A percentile compares a stretch with the other conserved stretches of the same genome.
These are phyloP conservation scores for Cutaneotrichosporon sp. DNA, from an alignment of 1,284 basidiomycete species.

Conservation along the genomic window DNA sequence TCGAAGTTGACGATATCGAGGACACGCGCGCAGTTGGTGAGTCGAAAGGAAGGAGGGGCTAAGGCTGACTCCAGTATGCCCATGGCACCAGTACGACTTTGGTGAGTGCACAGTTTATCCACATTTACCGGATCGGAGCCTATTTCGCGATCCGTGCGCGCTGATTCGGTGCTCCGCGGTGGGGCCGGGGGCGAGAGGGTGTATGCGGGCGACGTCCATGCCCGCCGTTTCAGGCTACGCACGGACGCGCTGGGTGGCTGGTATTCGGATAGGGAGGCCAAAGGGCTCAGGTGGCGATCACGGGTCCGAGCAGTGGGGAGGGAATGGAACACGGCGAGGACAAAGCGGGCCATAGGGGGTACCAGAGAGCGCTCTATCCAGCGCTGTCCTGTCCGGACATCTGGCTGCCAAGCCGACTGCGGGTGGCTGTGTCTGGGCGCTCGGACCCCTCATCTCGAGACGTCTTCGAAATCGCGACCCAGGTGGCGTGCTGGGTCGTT, in stretches of 20 bases:
- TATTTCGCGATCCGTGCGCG: not conserved
- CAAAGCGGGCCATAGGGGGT: not conserved
- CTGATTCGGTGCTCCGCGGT: not conserved
- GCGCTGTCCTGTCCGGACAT: not conserved
- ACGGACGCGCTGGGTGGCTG: not conserved
- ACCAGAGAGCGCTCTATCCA: no score
- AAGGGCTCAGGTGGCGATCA: not conserved
- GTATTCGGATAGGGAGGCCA: not conserved
- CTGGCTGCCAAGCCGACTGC: not conserved
- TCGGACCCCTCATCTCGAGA: not conserved
- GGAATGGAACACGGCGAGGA: not conserved
- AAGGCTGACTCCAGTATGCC: constrained; percentile 63
- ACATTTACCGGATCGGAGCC: not conserved
- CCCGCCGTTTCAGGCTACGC: not conserved
- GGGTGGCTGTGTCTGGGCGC: not conserved
- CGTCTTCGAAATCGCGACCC: not conserved
- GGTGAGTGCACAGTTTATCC: constrained; percentile 15
- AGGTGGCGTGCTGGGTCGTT: not conserved
- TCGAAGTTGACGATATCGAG: constrained; percentile 41
- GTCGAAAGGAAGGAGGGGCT: not conserved
- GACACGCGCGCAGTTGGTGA: constrained; percentile 40
- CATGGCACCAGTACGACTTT: constrained; percentile 71
- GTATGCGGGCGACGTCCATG: not conserved
- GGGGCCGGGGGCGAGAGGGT: no score
- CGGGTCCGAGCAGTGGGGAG: not conserved